These are phyloP conservation scores for Alternaria rosae DNA, from an alignment of 2,329 filamentous ascomycete genomes.

Conservation along the genomic window DNA sequence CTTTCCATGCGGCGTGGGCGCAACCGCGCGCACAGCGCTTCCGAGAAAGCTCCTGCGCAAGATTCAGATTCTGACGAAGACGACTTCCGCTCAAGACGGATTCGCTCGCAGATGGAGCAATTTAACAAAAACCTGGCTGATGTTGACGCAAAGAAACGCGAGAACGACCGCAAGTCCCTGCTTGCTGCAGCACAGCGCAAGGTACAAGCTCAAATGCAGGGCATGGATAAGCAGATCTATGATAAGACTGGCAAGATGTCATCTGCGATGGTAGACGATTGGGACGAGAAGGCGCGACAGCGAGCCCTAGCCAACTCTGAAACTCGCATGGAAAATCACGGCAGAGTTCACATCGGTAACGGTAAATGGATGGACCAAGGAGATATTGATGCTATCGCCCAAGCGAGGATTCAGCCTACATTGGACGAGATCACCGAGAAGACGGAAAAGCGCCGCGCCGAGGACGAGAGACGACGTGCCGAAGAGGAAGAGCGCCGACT, in stretches of 20 bases:
- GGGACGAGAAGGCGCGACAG: slow-evolving; percentile 78
- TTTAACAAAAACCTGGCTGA: slow-evolving; percentile 73
- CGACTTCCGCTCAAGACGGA: slow-evolving; percentile 72
- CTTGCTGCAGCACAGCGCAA: slow-evolving; percentile 84
- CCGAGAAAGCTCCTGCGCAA: slow-evolving; percentile 49
- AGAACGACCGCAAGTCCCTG: slow-evolving; percentile 76
- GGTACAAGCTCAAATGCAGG: slow-evolving; percentile 78
- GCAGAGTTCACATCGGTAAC: slow-evolving; percentile 74
- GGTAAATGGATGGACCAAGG: slow-evolving; percentile 80
- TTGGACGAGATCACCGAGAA: slow-evolving; percentile 84
- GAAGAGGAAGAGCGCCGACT: slow-evolving; percentile 67
- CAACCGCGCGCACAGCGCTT: slow-evolving; percentile 71
- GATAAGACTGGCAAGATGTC: slow-evolving; percentile 77
- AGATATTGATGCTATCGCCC: slow-evolving; percentile 81
- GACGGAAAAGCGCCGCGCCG: slow-evolving; percentile 74
- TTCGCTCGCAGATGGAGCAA: slow-evolving; percentile 79
- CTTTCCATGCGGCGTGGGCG: slow-evolving; percentile 63
- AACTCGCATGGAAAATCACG: slow-evolving; percentile 63
- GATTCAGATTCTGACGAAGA: slow-evolving; percentile 59
- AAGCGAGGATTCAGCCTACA: slow-evolving; percentile 78
- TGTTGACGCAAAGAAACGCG: slow-evolving; percentile 76
- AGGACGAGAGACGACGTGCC: slow-evolving; percentile 72
- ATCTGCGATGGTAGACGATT: slow-evolving; percentile 73
- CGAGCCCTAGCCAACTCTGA: slow-evolving; percentile 72
- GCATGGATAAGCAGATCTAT: slow-evolving; percentile 83